Base-by-base conservation (phyloP, 2,329 filamentous ascomycete species). In the Coniochaeta ligniaria region DNA sequence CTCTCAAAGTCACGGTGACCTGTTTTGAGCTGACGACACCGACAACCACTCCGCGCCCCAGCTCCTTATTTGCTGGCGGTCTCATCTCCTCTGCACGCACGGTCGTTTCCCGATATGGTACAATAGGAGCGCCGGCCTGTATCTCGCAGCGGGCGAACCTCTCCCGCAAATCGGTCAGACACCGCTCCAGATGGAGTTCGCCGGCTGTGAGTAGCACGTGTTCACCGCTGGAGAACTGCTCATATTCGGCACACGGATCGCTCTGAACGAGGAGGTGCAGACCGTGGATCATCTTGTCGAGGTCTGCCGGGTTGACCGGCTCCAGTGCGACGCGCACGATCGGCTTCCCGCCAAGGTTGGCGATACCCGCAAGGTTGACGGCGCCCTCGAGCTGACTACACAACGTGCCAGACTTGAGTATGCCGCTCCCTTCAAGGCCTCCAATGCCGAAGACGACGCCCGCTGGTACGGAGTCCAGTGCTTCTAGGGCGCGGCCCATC, bases 261-360 rank as follows among this genome's bases (percentile, higher is more conserved):
- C 92, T 96, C 70, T 97, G 92, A 35, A 96, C 93, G 1, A 99
- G 84, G 20, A 99, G 78, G 63, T 87, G 87, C 59, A 99, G 78
- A 0, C 95, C 95, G 6, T 85, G 83, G 60, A 99, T 92, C 93
- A 99, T 96, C 76, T 96, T 97, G 72, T 95, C 89, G 24, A 99
- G 80, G 70, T 99, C 92, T 28, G 86, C 87, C 0, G 95, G 95
- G 72, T 95, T 96, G 60, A 87, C 87, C 0, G 95, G 95, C 72
- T 99, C 95, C n/a, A 99, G 79, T 0, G 95, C 93, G 22, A 99
- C 94, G 58, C 95, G 89, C 6, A 99, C 95, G 64, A 99, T 99
- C 1, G 95, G 95, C 59, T 94, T 89, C 5, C 89, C 90, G 35
- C 85, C 86, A 74, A 93, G 86, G 60, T 78, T 81, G 17, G 81